These are phyloP conservation scores for Penstemon davidsonii DNA, from an alignment of 257 asterid genomes.

Conservation along the genomic window DNA sequence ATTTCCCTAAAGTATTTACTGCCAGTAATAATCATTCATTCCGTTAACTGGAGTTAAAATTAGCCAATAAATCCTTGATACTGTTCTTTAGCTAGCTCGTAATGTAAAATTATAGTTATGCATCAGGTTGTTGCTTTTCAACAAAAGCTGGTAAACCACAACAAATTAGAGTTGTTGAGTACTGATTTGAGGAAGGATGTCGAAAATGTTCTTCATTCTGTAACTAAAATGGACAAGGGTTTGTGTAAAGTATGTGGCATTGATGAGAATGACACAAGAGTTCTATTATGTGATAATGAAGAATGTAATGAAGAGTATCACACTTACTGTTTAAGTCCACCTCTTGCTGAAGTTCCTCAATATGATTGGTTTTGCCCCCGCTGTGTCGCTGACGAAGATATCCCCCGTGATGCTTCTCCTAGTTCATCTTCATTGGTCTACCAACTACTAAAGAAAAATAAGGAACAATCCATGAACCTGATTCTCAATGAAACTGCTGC, in stretches of 20 bases:
- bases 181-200: too few relatives aligned
- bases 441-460: background rate
- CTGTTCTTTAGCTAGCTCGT: too few relatives aligned
- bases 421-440: background rate
- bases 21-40: too few relatives aligned
- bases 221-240: background rate
- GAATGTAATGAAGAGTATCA: background rate
- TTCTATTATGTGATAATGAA: background rate
- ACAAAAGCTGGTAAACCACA: too few relatives aligned
- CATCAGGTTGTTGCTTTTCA: conserved; percentile 2
- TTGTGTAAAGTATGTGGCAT: conserved; percentile 12
- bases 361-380: conserved; percentile 5
- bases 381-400: background rate
- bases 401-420: background rate
- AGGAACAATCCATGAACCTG: background rate
- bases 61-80: too few relatives aligned
- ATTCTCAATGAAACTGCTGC: background rate
- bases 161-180: too few relatives aligned
- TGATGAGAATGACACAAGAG: background rate
- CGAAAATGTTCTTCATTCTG: too few relatives aligned
- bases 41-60: too few relatives aligned
- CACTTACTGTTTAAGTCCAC: too few relatives aligned
- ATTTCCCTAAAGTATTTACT: too few relatives aligned
- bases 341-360: background rate
- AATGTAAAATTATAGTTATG: too few relatives aligned